Evolutionary conservation across 1,284 basidiomycete genomes (phyloP).

Genomic region (Vanrija sp.): DNA sequence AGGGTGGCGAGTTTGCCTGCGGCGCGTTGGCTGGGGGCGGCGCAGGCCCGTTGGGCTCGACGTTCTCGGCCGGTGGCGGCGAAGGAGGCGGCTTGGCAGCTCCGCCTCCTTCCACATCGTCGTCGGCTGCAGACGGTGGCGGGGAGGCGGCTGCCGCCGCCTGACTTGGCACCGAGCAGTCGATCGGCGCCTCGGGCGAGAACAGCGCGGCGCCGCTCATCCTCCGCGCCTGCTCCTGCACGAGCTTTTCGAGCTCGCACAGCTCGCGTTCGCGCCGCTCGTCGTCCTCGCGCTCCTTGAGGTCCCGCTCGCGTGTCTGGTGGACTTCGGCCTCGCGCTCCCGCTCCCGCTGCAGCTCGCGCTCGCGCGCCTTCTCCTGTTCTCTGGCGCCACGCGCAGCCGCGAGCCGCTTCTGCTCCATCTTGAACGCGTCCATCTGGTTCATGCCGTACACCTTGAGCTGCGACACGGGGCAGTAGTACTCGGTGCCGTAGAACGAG

Average conservation of each 20-base stretch:
- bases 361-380: conserved; percentile 24
- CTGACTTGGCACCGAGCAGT: conserved; percentile 5
- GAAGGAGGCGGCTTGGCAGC: too few species aligned
- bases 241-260: conserved; percentile 34
- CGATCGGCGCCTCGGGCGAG: conserved; percentile 2
- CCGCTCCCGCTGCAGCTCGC: conserved; percentile 18
- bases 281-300: conserved; percentile 23
- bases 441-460: conserved; percentile 93
- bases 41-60: not conserved
- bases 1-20: not conserved
- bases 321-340: conserved; percentile 55
- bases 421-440: conserved; percentile 92
- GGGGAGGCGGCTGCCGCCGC: not conserved
- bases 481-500: conserved; percentile 90
- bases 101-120: too few species aligned
- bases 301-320: conserved; percentile 22
- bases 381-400: conserved; percentile 23
- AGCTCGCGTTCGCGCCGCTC: conserved; percentile 31
- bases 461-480: conserved; percentile 90
- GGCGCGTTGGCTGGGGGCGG: not conserved
- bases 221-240: conserved; percentile 33
- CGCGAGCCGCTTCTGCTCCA: conserved; percentile 58
- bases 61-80: too few species aligned
- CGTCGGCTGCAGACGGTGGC: not conserved
- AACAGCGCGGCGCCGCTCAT: conserved; percentile 10